Base-by-base conservation (phyloP, 352 stramenopile species). In the Globisporangium paddicum region DNA sequence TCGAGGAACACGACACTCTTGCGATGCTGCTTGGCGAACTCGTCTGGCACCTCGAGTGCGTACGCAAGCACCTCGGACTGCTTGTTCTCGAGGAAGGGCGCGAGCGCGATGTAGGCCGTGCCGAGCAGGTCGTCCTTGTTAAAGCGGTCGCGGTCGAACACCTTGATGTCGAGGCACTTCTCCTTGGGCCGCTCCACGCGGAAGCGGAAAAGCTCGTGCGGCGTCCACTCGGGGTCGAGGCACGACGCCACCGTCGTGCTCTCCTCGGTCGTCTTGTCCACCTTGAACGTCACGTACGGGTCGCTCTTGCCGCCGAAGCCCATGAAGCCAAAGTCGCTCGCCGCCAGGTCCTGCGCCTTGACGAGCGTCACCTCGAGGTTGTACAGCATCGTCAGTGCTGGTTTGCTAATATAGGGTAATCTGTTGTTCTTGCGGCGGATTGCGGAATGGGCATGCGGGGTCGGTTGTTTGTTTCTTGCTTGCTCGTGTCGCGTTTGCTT, bases 251-350 rank as follows among this genome's bases (percentile, higher is more conserved):
- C 56, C 11, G 80, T 73, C 34, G 76, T 81, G 55, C 70, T 85
- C 66, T 83, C 85, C 34, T 82, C 65, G 21, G 60, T 59, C 51
- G 73, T 53, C 30, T 55, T 44, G 53, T 64, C 78, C 28, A 88
- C 51, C 46, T 87, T 82, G 57, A 90, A 75, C 26, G 79, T 66
- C 49, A 90, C 76, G 66, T 90, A 90, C 63, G 80, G 80, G 68
- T 90, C 80, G 58, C 77, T 88, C 66, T 90, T 88, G 58, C 80
- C 80, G 47, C 75, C 77, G n/a, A 90, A 76, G 26, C 75, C 78
- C 60, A 88, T 68, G 67, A 90, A 83, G 14, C 73, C 72, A 21
- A 86, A 86, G 64, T 89, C 79, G 51, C 71, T 80, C 37, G 73
- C 74, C 10, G 74, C 59, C 32, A 89, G 58, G 59, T 89, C 75